Conservation (phyloP, 371 early-diverging fungal genomes). For the Entomophthora muscae region DNA sequence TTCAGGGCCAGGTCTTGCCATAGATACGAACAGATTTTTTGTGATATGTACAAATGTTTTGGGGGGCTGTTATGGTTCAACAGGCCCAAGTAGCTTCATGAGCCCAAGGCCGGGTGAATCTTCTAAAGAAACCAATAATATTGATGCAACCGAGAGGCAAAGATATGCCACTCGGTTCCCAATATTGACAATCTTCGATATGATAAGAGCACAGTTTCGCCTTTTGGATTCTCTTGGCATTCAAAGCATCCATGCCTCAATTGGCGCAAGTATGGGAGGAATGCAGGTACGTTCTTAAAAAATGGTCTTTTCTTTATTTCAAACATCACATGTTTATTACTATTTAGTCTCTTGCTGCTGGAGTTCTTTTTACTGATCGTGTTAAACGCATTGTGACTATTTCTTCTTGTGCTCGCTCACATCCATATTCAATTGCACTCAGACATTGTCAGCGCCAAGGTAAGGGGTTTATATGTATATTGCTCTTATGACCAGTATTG, state of each 20-base stretch:
- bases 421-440: slow-evolving; percentile 88
- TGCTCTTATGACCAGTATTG: slow-evolving; percentile 28
- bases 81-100: slow-evolving; percentile 32
- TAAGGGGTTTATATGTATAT: slow-evolving; percentile 11
- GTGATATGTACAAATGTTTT: slow-evolving; percentile 77
- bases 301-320: neutral
- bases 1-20: slow-evolving; percentile 45
- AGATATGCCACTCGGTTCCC: slow-evolving; percentile 85
- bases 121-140: slow-evolving; percentile 19
- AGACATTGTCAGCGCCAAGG: slow-evolving; percentile 77
- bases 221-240: slow-evolving; percentile 69
- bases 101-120: no score
- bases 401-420: slow-evolving; percentile 83
- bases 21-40: slow-evolving; percentile 73
- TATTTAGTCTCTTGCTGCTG: slow-evolving; percentile 56
- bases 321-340: no score
- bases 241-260: slow-evolving; percentile 63
- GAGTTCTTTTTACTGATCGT: slow-evolving; percentile 62
- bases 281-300: no score
- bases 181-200: slow-evolving; percentile 80
- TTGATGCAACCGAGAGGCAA: slow-evolving; percentile 46
- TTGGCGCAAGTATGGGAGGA: slow-evolving; percentile 91
- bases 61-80: slow-evolving; percentile 79
- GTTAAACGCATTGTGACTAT: slow-evolving; percentile 65
- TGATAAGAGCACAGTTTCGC: slow-evolving; percentile 82